phyloP scores from a whole-genome alignment of 2,329 filamentous ascomycete genomes.

The Teratosphaeria pseudoeucalypti region DNA sequence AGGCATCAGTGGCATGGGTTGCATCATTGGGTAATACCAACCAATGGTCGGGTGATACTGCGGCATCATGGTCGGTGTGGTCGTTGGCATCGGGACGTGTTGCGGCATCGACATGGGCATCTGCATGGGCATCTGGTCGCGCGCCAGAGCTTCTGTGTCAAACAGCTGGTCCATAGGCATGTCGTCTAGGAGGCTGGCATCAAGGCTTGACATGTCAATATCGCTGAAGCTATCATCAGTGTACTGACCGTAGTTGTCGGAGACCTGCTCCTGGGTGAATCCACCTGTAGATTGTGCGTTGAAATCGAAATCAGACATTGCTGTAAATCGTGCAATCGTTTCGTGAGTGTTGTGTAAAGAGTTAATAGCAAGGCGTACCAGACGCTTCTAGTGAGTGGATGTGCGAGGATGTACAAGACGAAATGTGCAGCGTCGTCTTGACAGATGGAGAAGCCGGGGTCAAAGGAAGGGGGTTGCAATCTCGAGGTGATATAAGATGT shows the following conservation, averaged over 20 bases:
- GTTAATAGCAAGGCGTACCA: neutral
- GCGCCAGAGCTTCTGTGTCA: neutral
- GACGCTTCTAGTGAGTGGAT: neutral
- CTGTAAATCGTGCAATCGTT: neutral
- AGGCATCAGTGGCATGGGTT: neutral
- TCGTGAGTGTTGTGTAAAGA: neutral
- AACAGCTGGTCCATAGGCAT: neutral
- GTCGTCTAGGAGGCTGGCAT: neutral
- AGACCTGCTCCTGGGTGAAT: neutral
- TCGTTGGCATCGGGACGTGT: neutral
- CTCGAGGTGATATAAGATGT: neutral
- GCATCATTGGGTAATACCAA: constrained; percentile 1
- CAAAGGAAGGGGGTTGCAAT: neutral
- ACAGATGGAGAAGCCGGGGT: neutral
- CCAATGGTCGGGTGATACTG: constrained; percentile 1
- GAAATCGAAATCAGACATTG: neutral
- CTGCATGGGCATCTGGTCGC: neutral
- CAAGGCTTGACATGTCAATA: neutral
- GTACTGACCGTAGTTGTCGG: neutral
- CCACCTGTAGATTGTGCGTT: neutral
- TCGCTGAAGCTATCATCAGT: neutral
- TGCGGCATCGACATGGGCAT: neutral
- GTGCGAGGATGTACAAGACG: neutral
- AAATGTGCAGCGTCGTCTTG: neutral
- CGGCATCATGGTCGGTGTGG: neutral